Percentiles rank a stretch among this genome's conserved stretches.
Evolutionary conservation across 176 grass and related monocot genomes (phyloP).

Genomic region (Triticum timopheevii): DNA sequence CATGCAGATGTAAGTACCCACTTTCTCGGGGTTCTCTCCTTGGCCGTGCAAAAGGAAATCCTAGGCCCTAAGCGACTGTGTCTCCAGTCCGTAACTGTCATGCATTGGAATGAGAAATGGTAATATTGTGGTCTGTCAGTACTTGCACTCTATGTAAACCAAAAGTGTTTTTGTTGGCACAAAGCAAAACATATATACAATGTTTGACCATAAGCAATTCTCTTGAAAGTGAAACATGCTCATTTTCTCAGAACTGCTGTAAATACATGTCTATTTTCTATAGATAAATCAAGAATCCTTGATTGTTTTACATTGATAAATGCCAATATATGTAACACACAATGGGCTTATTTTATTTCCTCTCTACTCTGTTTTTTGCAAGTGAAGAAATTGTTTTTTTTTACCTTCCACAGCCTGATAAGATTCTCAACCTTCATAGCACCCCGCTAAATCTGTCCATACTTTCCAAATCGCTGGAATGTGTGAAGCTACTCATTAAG

Average conservation of each 20-base stretch:
- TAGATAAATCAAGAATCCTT: background rate
- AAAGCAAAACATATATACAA: background rate
- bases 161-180: background rate
- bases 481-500: slow-evolving; percentile 5
- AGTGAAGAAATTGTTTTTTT: background rate
- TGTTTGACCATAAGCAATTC: background rate
- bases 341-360: background rate
- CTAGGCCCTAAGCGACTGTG: background rate
- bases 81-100: background rate
- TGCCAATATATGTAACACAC: background rate
- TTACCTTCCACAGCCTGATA: background rate
- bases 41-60: background rate
- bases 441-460: slow-evolving; percentile 1
- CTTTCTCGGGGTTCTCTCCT: background rate
- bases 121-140: no score
- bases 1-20: background rate
- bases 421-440: background rate
- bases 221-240: background rate
- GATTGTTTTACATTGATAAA: background rate
- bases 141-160: background rate
- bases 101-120: background rate
- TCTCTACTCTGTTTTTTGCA: background rate
- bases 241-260: background rate
- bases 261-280: background rate
- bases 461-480: background rate